These are phyloP conservation scores for Elaeis oleifera DNA, from an alignment of 202 grass and related monocot species.

Conservation along the genomic window DNA sequence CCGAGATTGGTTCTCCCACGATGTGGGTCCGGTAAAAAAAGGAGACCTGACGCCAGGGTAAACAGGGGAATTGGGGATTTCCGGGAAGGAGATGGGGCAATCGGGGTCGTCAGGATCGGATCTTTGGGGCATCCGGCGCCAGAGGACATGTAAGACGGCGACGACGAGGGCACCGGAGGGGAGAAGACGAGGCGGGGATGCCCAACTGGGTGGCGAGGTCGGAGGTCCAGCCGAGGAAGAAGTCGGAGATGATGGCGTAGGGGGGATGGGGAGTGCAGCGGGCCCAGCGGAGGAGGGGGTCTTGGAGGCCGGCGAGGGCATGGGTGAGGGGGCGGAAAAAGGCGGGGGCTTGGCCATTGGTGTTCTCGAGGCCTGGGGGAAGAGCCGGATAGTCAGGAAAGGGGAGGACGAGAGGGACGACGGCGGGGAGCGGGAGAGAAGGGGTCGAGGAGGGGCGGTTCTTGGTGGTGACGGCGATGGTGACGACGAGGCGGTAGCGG, in stretches of 20 bases:
- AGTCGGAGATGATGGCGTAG: slow-evolving; percentile 25
- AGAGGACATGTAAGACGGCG: slow-evolving; percentile 19
- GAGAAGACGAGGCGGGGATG: slow-evolving; percentile 23
- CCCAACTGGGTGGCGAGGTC: slow-evolving; percentile 18
- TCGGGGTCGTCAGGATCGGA: slow-evolving; percentile 4
- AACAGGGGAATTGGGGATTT: slow-evolving; percentile 14
- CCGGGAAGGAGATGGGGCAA: slow-evolving; percentile 18
- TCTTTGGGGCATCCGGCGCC: slow-evolving; percentile 19
- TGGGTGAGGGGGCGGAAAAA: slow-evolving; percentile 30
- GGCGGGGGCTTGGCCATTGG: slow-evolving; percentile 13
- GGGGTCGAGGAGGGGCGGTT: slow-evolving; percentile 39
- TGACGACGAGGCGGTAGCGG: slow-evolving; percentile 30
- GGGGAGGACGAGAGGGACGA: slow-evolving; percentile 32
- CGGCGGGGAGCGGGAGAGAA: slow-evolving; percentile 43
- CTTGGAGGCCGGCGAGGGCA: slow-evolving; percentile 33
- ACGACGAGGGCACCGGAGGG: slow-evolving; percentile 9
- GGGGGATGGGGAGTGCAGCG: slow-evolving; percentile 1
- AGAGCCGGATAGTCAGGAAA: slow-evolving; percentile 44
- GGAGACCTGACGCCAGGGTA: slow-evolving; percentile 13
- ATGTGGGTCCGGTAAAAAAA: slow-evolving; percentile 3
- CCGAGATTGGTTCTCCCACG: slow-evolving; percentile 17
- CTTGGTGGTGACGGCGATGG: slow-evolving; percentile 38
- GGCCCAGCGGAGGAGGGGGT: slow-evolving; percentile 38
- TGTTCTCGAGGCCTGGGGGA: slow-evolving; percentile 41
- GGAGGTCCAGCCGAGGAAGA: slow-evolving; percentile 26